Percentiles rank a stretch among this genome's conserved stretches.
Conservation (phyloP, 129 eudicot genomes). For the Sambucus nigra region DNA sequence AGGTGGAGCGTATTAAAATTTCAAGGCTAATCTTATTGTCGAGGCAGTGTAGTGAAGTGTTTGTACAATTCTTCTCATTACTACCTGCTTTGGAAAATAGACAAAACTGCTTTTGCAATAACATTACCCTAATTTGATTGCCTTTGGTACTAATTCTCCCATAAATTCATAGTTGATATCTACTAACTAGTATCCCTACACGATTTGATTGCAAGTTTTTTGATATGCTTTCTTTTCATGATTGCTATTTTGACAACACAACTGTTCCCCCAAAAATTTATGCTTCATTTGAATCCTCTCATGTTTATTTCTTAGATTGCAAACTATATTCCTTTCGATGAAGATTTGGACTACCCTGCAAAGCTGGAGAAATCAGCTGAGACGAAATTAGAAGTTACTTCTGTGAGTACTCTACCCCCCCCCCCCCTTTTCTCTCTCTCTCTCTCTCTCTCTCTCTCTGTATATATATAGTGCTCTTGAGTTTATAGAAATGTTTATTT, state of each 20-base stretch:
- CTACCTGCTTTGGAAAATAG: no score
- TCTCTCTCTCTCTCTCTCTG: no score
- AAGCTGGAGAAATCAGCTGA: slow-evolving; percentile 78
- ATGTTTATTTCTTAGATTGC: slow-evolving; percentile 56
- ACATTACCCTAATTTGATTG: no score
- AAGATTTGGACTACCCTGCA: slow-evolving; percentile 84
- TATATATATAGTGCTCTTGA: neutral
- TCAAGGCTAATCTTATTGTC: no score
- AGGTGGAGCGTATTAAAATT: no score
- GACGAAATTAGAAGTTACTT: slow-evolving; percentile 35
- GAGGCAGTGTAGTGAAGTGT: no score
- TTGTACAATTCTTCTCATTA: no score
- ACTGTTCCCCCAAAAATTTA: neutral
- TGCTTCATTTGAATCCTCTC: slow-evolving; percentile 8
- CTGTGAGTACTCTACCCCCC: slow-evolving; percentile 37
- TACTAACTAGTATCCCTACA: no score
- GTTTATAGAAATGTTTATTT: neutral
- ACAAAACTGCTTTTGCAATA: no score
- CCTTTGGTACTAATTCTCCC: no score
- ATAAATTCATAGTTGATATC: no score
- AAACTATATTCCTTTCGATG: slow-evolving; percentile 78
- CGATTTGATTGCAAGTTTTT: neutral
- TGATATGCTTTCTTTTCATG: neutral
- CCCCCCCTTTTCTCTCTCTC: no score
- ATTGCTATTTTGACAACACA: neutral